Base-by-base conservation (phyloP, 1,284 basidiomycete genomes). In the Porogramme epimiltina region DNA sequence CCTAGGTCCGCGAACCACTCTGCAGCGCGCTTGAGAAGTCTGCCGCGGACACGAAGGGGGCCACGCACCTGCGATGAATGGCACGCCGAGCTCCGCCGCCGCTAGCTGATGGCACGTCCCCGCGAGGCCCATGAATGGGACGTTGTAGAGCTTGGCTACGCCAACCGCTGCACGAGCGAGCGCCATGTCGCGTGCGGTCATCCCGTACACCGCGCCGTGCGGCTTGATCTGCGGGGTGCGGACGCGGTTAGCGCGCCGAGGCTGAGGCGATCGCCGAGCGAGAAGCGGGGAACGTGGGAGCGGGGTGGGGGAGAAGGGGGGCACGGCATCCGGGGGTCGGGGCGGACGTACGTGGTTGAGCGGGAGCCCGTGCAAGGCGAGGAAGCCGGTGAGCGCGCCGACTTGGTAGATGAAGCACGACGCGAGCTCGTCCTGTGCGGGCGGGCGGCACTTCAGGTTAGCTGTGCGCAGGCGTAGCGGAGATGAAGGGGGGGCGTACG, bases 1-100 rank as follows among this genome's bases (percentile, higher is more conserved):
- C n/a, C 78, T 19, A 85, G 62, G 62, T 86, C 82, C 3, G 80
- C 82, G 58, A 83, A 85, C 79, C 81, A 85, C 59, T 85, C 82
- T 84, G 37, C 49, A n/a, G 15, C n/a, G n/a, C 5, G 15, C 11
- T 18, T 25, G 16, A 15, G 33, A n/a, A 2, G 6, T 20, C 18
- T 16, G 38, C 18, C 4, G 1, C 26, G 18, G 8, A 34, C 6
- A 10, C 34, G 13, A 16, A 23, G 19, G 20, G 24, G 11, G 2
- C 34, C 5, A 16, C 62, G 34, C 49, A 82, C 82, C 84, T 22
- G 83, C 77, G 19, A 85, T 81, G 62, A 86, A 85, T 20, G 67
- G 71, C 2, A 85, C 78, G 0, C 75, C 77, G 4, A 74, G 64
- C 49, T 81, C 80, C 51, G 73, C 67, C 16, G 79, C 76, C 2